A percentile compares a stretch with the other conserved stretches of the same genome.
Evolutionary conservation across 2,329 filamentous ascomycete species (phyloP).

Genomic region (Monilinia vaccinii-corymbosi): DNA sequence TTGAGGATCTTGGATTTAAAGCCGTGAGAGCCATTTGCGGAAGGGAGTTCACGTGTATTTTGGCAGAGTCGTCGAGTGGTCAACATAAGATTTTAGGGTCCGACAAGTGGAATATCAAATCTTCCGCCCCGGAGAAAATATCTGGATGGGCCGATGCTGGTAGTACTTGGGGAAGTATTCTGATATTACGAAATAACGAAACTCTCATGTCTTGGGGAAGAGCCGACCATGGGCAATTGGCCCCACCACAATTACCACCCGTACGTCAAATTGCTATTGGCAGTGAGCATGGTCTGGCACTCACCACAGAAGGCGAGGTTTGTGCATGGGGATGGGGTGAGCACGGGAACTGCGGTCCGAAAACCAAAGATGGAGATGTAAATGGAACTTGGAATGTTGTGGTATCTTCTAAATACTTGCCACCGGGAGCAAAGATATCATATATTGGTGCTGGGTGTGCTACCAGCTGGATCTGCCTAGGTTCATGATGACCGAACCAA

Average conservation of each 20-base stretch:
- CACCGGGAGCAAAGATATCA: conserved; percentile 42
- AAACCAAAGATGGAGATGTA: conserved; percentile 54
- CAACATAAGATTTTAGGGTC: conserved; percentile 60
- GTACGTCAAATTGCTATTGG: conserved; percentile 64
- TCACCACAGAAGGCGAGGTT: conserved; percentile 56
- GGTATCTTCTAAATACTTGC: conserved; percentile 46
- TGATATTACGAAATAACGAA: conserved; percentile 55
- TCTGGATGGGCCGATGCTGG: conserved; percentile 57
- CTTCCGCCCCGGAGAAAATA: conserved; percentile 44
- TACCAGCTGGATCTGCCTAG: conserved; percentile 64
- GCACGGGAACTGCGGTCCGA: conserved; percentile 86
- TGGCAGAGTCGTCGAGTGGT: conserved; percentile 46
- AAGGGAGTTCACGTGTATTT: conserved; percentile 74
- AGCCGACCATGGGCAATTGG: conserved; percentile 75
- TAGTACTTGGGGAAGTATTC: conserved; percentile 77
- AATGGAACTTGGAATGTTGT: conserved; percentile 62
- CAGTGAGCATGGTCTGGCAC: conserved; percentile 79
- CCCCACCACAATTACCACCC: conserved; percentile 50
- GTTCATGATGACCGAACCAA: neutral
- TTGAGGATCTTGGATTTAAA: conserved; percentile 51
- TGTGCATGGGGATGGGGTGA: conserved; percentile 95
- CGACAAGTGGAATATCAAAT: conserved; percentile 62
- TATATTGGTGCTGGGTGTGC: conserved; percentile 78
- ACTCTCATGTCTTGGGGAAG: conserved; percentile 67
- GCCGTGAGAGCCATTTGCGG: conserved; percentile 65